Base-by-base conservation (phyloP, 306 rosid genomes). In the Trifolium fragiferum region DNA sequence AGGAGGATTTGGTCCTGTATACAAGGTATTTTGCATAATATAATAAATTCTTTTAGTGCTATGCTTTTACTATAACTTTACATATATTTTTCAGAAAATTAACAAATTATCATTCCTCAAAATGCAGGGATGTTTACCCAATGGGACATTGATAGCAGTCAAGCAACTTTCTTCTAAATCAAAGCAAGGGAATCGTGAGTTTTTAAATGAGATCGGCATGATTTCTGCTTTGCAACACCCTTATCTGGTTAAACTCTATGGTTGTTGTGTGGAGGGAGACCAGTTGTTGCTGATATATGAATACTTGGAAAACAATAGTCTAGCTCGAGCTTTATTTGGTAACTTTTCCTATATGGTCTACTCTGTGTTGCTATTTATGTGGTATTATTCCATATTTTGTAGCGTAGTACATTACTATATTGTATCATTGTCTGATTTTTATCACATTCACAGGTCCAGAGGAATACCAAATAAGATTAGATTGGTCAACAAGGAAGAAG, bases 91-190 rank as follows among this genome's bases (percentile, higher is more conserved):
- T 59, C 37, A 27, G 9, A 59, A 25, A 27, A 27, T 14, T 19
- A 60, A 60, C 66, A 15, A 2, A 7, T 3, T 9, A 35, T 0
- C 63, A 80, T 43, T 76, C 2, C n/a, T 0, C 23, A 30, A 68
- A 19, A 61, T 70, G 59, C 25, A 78, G 82, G 82, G 82, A 20
- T 44, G 61, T 32, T 46, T 90, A 6, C 72, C 75, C 4, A 79
- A 90, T 78, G 91, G 91, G 21, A 63, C 84, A 35, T 18, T 66
- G 18, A 81, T 91, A 77, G 94, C 94, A 5, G 90, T 87, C 2
- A 89, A 91, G 63, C 87, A 84, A 37, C 90, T 91, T 10, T 91
- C 94, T 0, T 73, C 97, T 11, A 91, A 83, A 74, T 91, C 97
- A 55, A 82, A 59, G 44, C 94, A 91, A 81, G 92, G 90, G 58